These are phyloP conservation scores for Aureobasidium uvarum DNA, from an alignment of 2,329 filamentous ascomycete species.

Conservation along the genomic window DNA sequence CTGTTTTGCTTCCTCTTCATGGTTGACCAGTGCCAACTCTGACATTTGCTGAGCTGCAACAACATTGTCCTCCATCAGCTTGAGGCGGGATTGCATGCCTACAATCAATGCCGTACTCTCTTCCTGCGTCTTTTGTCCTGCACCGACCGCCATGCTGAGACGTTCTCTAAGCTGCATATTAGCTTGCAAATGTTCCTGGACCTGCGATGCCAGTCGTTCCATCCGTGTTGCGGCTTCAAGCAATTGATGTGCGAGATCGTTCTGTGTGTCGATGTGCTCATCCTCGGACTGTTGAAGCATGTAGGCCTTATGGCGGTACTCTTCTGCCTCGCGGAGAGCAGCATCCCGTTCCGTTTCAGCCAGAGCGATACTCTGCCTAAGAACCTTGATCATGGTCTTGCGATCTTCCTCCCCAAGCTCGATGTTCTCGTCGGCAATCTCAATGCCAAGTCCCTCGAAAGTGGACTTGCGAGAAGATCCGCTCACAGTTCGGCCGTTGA, in stretches of 20 bases:
- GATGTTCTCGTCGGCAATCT: slow-evolving; percentile 26
- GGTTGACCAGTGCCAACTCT: slow-evolving; percentile 76
- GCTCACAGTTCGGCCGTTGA: slow-evolving; percentile 21
- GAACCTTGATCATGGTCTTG: slow-evolving; percentile 59
- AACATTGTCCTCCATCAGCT: slow-evolving; percentile 78
- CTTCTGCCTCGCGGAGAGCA: slow-evolving; percentile 63
- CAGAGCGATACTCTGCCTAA: slow-evolving; percentile 66
- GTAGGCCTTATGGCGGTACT: slow-evolving; percentile 62
- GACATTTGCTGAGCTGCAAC: slow-evolving; percentile 79
- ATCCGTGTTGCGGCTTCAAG: slow-evolving; percentile 71
- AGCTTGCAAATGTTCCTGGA: slow-evolving; percentile 73
- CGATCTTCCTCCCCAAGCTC: slow-evolving; percentile 37
- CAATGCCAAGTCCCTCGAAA: slow-evolving; percentile 28
- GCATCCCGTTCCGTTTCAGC: slow-evolving; percentile 70
- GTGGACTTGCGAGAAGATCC: slow-evolving; percentile 6
- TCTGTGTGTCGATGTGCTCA: slow-evolving; percentile 59
- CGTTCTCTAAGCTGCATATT: slow-evolving; percentile 75
- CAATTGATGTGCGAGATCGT: slow-evolving; percentile 66
- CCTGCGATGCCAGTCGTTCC: slow-evolving; percentile 74
- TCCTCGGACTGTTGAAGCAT: slow-evolving; percentile 60
- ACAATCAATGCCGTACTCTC: slow-evolving; percentile 78
- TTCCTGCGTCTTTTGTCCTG: slow-evolving; percentile 78
- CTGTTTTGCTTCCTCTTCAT: slow-evolving; percentile 78
- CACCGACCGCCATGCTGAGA: slow-evolving; percentile 73
- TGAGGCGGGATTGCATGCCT: slow-evolving; percentile 75